phyloP scores from a whole-genome alignment of 2,329 filamentous ascomycete genomes.

The Fusarium begoniae region DNA sequence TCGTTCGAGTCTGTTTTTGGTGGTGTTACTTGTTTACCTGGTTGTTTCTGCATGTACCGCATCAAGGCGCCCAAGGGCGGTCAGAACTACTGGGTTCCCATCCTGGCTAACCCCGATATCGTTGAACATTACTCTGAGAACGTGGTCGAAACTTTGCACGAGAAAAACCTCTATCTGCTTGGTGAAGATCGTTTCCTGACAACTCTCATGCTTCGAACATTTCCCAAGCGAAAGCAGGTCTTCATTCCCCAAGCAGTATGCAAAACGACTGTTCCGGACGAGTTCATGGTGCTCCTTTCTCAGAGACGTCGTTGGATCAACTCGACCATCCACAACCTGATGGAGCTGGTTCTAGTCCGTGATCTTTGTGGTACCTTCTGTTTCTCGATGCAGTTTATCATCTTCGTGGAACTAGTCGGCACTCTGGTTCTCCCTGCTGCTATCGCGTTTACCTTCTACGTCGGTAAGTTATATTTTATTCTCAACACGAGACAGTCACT shows the following conservation, averaged over 20 bases:
- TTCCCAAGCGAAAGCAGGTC: slow-evolving; percentile 98
- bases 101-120: slow-evolving; percentile 96
- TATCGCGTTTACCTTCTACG: slow-evolving; percentile 96
- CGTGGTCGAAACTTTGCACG: slow-evolving; percentile 96
- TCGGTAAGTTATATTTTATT: slow-evolving; percentile 69
- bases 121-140: slow-evolving; percentile 99
- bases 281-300: slow-evolving; percentile 90
- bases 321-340: slow-evolving; percentile 97
- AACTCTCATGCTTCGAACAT: slow-evolving; percentile 97
- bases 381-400: slow-evolving; percentile 99
- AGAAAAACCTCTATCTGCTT: slow-evolving; percentile 92
- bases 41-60: slow-evolving; percentile 99
- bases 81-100: slow-evolving; percentile 99
- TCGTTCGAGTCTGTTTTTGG: slow-evolving; percentile 98
- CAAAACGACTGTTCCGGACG: slow-evolving; percentile 95
- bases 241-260: slow-evolving; percentile 98
- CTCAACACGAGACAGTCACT: background rate
- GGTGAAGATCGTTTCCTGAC: slow-evolving; percentile 96
- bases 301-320: slow-evolving; percentile 99
- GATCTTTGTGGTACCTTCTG: slow-evolving; percentile 99
- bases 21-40: slow-evolving; percentile 97
- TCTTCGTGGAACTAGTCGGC: slow-evolving; percentile 93
- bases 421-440: slow-evolving; percentile 95
- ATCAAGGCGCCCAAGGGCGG: slow-evolving; percentile 99
- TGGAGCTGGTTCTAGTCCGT: slow-evolving; percentile 94